Base-by-base conservation (phyloP, 257 asterid species). In the Solanum paucissectum region DNA sequence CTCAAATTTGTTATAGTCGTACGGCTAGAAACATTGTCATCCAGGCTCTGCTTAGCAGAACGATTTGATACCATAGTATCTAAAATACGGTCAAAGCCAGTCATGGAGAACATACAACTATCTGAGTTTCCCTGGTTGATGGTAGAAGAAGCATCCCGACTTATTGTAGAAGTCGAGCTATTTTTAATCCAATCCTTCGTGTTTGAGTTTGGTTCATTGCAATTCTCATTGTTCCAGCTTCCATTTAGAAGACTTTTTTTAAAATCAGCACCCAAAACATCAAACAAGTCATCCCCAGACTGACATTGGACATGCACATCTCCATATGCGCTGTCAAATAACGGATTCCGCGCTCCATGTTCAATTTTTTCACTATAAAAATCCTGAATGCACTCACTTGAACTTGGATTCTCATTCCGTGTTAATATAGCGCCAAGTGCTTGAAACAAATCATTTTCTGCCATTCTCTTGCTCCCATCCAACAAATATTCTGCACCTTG, bases 201-300 rank as follows among this genome's bases (percentile, higher is more conserved):
- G 83, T 84, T 83, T n/a, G 91, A 86, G 37, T 90, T 86, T 6
- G 92, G 88, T 86, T 87, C 91, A 37, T 90, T 88, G 86, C 79
- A 85, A 86, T 85, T 87, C 37, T 76, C 34, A 87, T 89, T 91
- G 75, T 89, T 89, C 95, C 93, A 91, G 89, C 91, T 82, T 83
- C 92, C 89, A 81, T 90, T 92, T 58, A 95, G 89, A 60, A 95
- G 83, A 74, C 92, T 94, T 85, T 90, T 92, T 89, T 92, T 95
- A 83, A 94, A 95, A 89, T 95, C 98, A 66, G 94, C 94, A 49
- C 99, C 99, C 92, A 95, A 89, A 89, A 95, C 88, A 88, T 96
- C 99, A 46, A 94, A 94, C 91, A 97, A 88, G 90, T 97, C 99
- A 71, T 95, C 96, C 44, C 98, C 95, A 1, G 94, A 87, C 36